Evolutionary conservation across 768 basidiomycete genomes (phyloP).

Genomic region (Phallus indusiatus): DNA sequence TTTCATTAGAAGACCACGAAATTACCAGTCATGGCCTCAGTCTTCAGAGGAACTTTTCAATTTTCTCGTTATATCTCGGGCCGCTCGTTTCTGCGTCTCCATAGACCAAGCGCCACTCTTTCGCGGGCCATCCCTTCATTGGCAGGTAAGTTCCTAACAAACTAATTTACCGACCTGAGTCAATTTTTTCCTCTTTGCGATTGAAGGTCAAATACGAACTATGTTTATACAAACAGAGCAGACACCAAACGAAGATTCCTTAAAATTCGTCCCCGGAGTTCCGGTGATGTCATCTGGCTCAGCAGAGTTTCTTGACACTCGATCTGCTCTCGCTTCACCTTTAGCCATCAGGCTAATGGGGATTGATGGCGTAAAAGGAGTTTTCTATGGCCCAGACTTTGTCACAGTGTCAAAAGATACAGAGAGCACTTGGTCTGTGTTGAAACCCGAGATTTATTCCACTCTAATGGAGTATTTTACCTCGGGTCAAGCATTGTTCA

Average conservation of each 20-base stretch:
- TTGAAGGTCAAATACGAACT: slow-evolving; percentile 36
- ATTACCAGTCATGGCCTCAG: too few relatives aligned
- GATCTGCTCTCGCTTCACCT: slow-evolving; percentile 79
- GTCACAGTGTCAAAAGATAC: slow-evolving; percentile 90
- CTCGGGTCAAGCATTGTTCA: slow-evolving; percentile 79
- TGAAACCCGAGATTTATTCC: slow-evolving; percentile 96
- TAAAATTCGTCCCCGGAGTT: slow-evolving; percentile 95
- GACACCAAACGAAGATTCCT: slow-evolving; percentile 93
- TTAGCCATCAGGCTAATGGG: slow-evolving; percentile 94
- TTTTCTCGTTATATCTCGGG: too few relatives aligned
- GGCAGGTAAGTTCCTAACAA: too few relatives aligned
- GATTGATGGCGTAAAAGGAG: slow-evolving; percentile 76
- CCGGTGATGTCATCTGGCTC: slow-evolving; percentile 82
- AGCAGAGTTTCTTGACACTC: slow-evolving; percentile 90
- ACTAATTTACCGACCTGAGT: too few relatives aligned
- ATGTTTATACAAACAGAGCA: slow-evolving; percentile 99
- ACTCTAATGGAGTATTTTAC: slow-evolving; percentile 97
- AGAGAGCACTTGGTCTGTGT: slow-evolving; percentile 75
- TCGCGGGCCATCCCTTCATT: too few relatives aligned
- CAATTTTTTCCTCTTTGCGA: too few relatives aligned
- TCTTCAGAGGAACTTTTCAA: too few relatives aligned
- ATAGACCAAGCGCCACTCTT: too few relatives aligned
- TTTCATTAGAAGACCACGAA: too few relatives aligned
- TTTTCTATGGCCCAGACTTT: slow-evolving; percentile 98
- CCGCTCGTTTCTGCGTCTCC: too few relatives aligned